Conservation (phyloP, 352 stramenopile species). For the Thraustochytrium sp. region DNA sequence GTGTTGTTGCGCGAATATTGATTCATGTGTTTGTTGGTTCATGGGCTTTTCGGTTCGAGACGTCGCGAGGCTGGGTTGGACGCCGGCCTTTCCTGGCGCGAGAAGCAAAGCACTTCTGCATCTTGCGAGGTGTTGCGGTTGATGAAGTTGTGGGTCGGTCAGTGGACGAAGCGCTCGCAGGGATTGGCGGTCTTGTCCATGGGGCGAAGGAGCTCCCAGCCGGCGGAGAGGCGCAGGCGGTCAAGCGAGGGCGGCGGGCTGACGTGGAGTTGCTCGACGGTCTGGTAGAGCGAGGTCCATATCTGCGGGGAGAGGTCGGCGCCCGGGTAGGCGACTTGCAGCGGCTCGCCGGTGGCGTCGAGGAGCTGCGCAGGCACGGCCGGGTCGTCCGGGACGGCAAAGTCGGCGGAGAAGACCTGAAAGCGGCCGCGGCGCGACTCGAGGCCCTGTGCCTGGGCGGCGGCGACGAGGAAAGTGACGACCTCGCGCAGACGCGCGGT, state of each 20-base stretch:
- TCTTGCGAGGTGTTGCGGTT: too few species aligned
- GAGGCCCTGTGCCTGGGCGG: background rate
- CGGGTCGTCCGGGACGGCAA: slow-evolving; percentile 17
- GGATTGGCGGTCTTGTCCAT: background rate
- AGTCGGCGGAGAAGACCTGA: slow-evolving; percentile 40
- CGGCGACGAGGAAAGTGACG: background rate
- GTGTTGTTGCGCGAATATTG: too few species aligned
- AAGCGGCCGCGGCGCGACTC: slow-evolving; percentile 27
- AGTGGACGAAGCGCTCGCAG: background rate
- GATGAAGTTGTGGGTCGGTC: too few species aligned
- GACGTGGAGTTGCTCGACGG: slow-evolving; percentile 41
- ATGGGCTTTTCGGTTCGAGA: too few species aligned
- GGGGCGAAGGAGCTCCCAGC: background rate
- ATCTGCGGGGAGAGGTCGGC: background rate
- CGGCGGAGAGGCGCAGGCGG: background rate
- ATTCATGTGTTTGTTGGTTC: too few species aligned
- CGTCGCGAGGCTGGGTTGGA: too few species aligned
- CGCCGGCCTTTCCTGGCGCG: too few species aligned
- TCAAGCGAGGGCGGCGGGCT: background rate
- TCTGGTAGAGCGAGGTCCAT: slow-evolving; percentile 36
- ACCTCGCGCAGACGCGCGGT: background rate
- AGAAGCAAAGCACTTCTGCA: too few species aligned
- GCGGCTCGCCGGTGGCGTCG: slow-evolving; percentile 38
- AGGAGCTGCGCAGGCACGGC: background rate
- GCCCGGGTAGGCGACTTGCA: slow-evolving; percentile 22